Conservation (phyloP, 2,329 filamentous ascomycete species). For the Fusarium continuum region DNA sequence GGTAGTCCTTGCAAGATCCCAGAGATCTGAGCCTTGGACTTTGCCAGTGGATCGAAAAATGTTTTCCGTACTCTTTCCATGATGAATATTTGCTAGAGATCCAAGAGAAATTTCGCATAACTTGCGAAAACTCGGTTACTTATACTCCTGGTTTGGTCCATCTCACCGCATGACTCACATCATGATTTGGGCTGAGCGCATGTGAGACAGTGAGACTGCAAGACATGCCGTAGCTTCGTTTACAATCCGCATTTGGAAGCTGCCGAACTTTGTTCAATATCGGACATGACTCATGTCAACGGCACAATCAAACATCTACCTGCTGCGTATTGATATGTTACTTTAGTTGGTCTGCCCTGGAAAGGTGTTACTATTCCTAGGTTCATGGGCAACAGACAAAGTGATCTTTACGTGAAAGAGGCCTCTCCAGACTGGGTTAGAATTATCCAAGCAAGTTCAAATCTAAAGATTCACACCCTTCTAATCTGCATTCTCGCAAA, state of each 20-base stretch:
- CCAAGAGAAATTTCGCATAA: no score
- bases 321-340: no score
- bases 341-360: no score
- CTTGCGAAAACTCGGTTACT: background rate
- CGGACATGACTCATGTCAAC: background rate
- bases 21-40: constrained; percentile 15
- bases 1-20: background rate
- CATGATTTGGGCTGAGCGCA: background rate
- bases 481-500: no score
- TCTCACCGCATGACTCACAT: background rate
- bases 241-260: background rate
- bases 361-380: no score
- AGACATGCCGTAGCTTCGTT: no score
- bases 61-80: constrained; percentile 26
- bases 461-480: no score
- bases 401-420: no score
- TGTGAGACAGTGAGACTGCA: no score
- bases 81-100: background rate
- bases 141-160: background rate
- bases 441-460: no score
- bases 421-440: no score
- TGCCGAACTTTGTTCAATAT: background rate
- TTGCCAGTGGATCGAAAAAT: constrained; percentile 19
- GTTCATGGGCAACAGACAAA: no score
- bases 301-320: background rate